Conservation (phyloP, 257 asterid genomes). For the Nicotiana undulata region DNA sequence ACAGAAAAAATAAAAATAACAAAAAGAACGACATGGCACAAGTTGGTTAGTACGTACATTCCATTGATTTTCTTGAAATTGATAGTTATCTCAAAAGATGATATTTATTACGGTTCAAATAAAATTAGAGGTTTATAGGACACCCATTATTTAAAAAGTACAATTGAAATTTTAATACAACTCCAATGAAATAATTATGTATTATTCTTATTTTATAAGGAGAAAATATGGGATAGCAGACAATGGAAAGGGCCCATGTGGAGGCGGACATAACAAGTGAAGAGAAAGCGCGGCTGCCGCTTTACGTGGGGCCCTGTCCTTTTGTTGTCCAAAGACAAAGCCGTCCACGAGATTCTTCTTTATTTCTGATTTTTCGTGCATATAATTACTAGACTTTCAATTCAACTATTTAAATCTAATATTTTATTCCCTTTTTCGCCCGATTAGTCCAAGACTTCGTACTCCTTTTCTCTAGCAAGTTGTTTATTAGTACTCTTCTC, state of each 20-base stretch:
- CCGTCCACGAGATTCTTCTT: conserved; percentile 1
- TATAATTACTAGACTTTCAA: not conserved
- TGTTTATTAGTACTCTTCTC: not conserved
- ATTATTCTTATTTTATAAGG: not conserved
- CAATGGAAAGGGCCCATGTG: not conserved
- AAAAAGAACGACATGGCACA: too few relatives aligned
- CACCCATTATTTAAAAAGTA: too few relatives aligned
- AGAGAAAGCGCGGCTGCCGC: conserved; percentile 19
- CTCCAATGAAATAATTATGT: too few relatives aligned
- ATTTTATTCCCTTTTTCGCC: not conserved
- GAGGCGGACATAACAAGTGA: not conserved
- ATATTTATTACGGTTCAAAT: too few relatives aligned
- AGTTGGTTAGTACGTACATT: too few relatives aligned
- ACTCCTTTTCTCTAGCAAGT: not conserved
- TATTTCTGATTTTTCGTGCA: too few relatives aligned
- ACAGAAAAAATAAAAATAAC: too few relatives aligned
- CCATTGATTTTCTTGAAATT: too few relatives aligned
- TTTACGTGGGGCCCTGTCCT: conserved; percentile 19
- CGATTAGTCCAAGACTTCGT: not conserved
- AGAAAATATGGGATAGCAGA: not conserved
- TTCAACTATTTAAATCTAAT: not conserved
- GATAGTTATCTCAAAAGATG: too few relatives aligned
- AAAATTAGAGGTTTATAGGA: too few relatives aligned
- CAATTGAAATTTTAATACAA: too few relatives aligned
- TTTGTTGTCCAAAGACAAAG: conserved; percentile 16